Conservation (phyloP, 768 basidiomycete species). For the Chalciporus piperatus region DNA sequence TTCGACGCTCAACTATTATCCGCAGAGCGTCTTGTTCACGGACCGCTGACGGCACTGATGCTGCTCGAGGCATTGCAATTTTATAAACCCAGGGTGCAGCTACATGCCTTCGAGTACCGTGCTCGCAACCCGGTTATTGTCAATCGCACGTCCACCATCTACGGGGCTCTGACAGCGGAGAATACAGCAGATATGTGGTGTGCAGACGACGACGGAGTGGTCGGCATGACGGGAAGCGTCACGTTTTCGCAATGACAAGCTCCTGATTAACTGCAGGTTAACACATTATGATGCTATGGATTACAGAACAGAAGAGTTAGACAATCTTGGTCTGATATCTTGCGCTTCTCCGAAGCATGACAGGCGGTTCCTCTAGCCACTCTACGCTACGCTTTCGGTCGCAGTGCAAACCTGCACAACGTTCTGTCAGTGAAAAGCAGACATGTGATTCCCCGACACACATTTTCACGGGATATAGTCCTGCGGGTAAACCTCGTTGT, state of each 20-base stretch:
- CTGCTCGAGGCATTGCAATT: slow-evolving; percentile 60
- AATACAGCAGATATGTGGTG: slow-evolving; percentile 54
- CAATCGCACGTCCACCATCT: slow-evolving; percentile 45
- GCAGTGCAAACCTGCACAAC: slow-evolving; percentile 25
- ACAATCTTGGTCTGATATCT: neutral
- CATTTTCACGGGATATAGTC: slow-evolving; percentile 86
- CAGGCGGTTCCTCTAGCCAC: neutral
- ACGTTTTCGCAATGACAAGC: slow-evolving; percentile 19
- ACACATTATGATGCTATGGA: neutral
- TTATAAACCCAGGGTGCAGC: slow-evolving; percentile 43
- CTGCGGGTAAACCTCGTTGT: slow-evolving; percentile 81
- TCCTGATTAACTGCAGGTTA: neutral
- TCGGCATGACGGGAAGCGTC: slow-evolving; percentile 67
- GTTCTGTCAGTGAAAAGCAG: slow-evolving; percentile 8
- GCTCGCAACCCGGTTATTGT: slow-evolving; percentile 66
- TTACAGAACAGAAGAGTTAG: neutral
- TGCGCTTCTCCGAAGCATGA: no score
- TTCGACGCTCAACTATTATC: slow-evolving; percentile 1
- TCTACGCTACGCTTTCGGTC: slow-evolving; percentile 6
- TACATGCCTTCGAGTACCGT: slow-evolving; percentile 63
- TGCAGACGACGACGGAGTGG: slow-evolving; percentile 50
- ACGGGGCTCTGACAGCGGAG: slow-evolving; percentile 41
- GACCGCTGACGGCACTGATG: slow-evolving; percentile 78
- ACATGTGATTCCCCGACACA: slow-evolving; percentile 31
- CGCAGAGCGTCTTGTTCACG: slow-evolving; percentile 80